Evolutionary conservation across 2,329 filamentous ascomycete species (phyloP).

Genomic region (Scedosporium minutisporum): DNA sequence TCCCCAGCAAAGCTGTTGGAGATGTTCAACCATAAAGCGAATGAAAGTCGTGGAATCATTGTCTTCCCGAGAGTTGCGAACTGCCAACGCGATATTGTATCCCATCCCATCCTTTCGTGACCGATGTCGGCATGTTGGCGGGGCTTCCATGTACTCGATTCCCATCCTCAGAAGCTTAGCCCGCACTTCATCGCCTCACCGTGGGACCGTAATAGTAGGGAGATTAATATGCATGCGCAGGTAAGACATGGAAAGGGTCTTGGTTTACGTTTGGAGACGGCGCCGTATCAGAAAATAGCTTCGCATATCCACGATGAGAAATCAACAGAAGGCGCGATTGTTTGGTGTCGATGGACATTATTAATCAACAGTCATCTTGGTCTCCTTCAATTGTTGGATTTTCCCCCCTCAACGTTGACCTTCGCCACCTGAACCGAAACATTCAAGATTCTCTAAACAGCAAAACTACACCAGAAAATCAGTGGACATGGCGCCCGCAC

Average conservation of each 20-base stretch:
- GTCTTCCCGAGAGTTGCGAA: not conserved
- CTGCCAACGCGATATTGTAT: no score
- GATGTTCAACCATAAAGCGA: not conserved
- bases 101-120: not conserved
- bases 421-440: not conserved
- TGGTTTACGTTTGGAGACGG: not conserved
- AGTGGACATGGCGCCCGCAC: slow-evolving; percentile 64
- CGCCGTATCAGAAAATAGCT: no score
- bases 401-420: not conserved
- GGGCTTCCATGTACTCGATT: not conserved
- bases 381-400: no score
- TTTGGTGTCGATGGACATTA: not conserved
- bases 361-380: not conserved
- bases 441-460: not conserved
- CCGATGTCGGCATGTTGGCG: not conserved
- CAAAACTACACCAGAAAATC: not conserved
- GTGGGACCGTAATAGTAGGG: no score
- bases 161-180: no score
- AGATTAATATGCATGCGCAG: not conserved
- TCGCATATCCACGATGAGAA: not conserved
- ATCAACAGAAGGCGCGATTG: not conserved
- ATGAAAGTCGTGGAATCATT: not conserved
- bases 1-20: not conserved
- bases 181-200: no score
- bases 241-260: not conserved